Conservation (phyloP, 352 stramenopile species). For the Pythium dissimile region DNA sequence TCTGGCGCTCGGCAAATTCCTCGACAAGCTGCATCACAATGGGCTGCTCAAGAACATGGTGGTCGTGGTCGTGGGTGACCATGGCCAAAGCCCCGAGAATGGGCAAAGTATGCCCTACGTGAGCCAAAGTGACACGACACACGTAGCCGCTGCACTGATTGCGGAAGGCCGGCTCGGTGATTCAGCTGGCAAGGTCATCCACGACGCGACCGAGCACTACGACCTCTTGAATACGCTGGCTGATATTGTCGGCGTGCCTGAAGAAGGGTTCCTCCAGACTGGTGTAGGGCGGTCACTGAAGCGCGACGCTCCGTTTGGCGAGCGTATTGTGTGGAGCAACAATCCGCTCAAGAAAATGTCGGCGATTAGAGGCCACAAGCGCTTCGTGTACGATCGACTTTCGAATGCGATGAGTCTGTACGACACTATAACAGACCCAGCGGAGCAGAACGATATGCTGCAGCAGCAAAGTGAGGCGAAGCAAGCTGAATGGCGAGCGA, state of each 20-base stretch:
- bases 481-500: constrained; percentile 5
- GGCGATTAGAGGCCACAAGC: constrained; percentile 28
- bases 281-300: constrained; percentile 35
- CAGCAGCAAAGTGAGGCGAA: constrained; percentile 14
- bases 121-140: constrained; percentile 27
- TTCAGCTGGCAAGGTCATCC: constrained; percentile 5
- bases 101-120: constrained; percentile 18
- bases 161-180: constrained; percentile 18
- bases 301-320: constrained; percentile 28
- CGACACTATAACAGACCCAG: constrained; percentile 34
- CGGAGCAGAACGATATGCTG: constrained; percentile 34
- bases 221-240: constrained; percentile 23
- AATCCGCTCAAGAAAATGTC: constrained; percentile 45
- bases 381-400: constrained; percentile 38
- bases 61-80: constrained; percentile 48
- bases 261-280: constrained; percentile 18
- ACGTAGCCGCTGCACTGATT: constrained; percentile 21
- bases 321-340: constrained; percentile 47
- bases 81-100: constrained; percentile 41
- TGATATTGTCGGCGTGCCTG: constrained; percentile 21
- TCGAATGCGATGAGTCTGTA: constrained; percentile 32
- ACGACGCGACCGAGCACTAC: constrained; percentile 19
- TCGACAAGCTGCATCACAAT: constrained; percentile 40
- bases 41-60: constrained; percentile 52
- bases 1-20: constrained; percentile 42